A percentile compares a stretch with the other conserved stretches of the same genome.
Conservation (phyloP, 306 rosid genomes). For the Prunus armeniaca region DNA sequence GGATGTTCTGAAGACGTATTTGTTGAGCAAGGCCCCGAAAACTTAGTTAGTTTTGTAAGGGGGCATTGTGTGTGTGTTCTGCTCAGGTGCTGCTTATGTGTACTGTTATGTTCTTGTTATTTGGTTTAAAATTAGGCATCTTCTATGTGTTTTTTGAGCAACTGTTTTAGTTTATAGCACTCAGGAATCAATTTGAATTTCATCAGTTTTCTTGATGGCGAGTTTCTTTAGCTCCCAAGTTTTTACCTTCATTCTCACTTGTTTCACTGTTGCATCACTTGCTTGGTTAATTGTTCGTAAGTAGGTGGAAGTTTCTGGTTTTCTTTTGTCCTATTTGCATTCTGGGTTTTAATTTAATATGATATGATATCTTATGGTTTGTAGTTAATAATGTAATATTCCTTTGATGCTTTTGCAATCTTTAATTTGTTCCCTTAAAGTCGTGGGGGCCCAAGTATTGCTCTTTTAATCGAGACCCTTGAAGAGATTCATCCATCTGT, state of each 20-base stretch:
- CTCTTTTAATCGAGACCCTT: too few relatives aligned
- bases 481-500: too few relatives aligned
- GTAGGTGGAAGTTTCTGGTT: background rate
- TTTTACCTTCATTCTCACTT: slow-evolving; percentile 20
- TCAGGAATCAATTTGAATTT: background rate
- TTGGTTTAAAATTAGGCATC: background rate
- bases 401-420: too few relatives aligned
- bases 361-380: too few relatives aligned
- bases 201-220: slow-evolving; percentile 7
- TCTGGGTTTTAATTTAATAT: background rate
- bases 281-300: background rate
- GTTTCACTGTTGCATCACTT: background rate
- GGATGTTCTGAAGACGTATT: slow-evolving; percentile 82
- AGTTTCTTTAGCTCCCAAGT: slow-evolving; percentile 22
- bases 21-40: slow-evolving; percentile 67
- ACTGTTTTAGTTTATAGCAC: slow-evolving; percentile 7
- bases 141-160: slow-evolving; percentile 2
- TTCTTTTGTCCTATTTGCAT: background rate
- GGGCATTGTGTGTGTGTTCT: slow-evolving; percentile 16
- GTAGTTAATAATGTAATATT: too few relatives aligned
- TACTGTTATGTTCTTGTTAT: slow-evolving; percentile 2
- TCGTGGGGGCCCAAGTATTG: too few relatives aligned
- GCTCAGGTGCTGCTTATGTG: slow-evolving; percentile 5
- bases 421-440: too few relatives aligned
- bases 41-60: slow-evolving; percentile 39